Base-by-base conservation (phyloP, 2,329 filamentous ascomycete species). In the Akanthomyces muscarius region DNA sequence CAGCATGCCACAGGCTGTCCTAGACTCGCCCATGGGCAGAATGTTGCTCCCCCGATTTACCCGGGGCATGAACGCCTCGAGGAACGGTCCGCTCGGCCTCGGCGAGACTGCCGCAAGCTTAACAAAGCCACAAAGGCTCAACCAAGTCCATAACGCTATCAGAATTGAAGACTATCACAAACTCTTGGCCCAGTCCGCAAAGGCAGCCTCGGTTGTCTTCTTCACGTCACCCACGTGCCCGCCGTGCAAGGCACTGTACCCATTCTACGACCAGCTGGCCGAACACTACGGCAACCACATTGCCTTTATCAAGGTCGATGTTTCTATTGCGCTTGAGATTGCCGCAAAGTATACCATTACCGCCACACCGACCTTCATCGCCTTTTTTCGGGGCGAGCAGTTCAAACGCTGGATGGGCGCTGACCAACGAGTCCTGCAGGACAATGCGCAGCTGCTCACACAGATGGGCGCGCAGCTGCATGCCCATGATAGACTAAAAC, bases 181-280 rank as follows among this genome's bases (percentile, higher is more conserved):
- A 1, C 47, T 75, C 3, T 74, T 88, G 5, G 74, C 76, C 5
- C 83, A 88, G 33, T 89, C 90, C 0, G 80, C 81, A 33, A 80
- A 83, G 5, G 87, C 89, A 0, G 92, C 89, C 65, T 91, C 91
- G 0, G 85, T 94, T 44, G 83, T 97, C 63, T 97, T 97, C 80
- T 98, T 98, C 77, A 97, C 94, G 0, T 96, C 91, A 4, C 85
- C 89, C 2, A 95, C 89, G 2, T 97, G 93, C 71, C 84, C 86
- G 0, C 92, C 93, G 0, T 97, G 94, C 82, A 94, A 90, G 73
- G 77, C 86, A 18, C 83, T 94, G 2, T 96, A 97, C 69, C 91
- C 93, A 1, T 76, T 88, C 0, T 98, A 91, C 70, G 89, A 96
- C 65, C 82, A 91, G 66, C 80, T 97, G 0, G 92, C 93, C 1